These are phyloP conservation scores for Casuarina cunninghamiana DNA, from an alignment of 306 rosid genomes.

Conservation along the genomic window DNA sequence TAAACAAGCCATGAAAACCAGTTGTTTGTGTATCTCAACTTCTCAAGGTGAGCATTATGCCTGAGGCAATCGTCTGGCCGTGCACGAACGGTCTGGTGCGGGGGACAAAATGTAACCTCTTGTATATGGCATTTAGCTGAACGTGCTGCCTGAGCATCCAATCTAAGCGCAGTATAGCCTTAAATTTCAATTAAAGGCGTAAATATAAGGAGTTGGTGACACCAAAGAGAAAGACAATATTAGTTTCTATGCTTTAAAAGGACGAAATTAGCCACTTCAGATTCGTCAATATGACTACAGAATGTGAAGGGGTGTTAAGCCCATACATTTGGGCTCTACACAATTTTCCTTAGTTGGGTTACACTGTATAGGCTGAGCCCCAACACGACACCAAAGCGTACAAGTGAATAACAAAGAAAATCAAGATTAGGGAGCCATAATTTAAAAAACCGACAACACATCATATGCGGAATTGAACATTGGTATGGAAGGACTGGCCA, in stretches of 20 bases:
- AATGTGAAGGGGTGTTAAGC: too few relatives aligned
- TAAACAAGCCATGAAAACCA: not conserved
- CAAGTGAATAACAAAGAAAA: not conserved
- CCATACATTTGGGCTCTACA: not conserved
- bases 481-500: slow-evolving; percentile 54
- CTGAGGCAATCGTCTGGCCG: not conserved
- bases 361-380: not conserved
- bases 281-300: not conserved
- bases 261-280: not conserved
- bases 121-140: too few relatives aligned
- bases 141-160: too few relatives aligned
- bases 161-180: too few relatives aligned
- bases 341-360: not conserved
- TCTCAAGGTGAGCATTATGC: not conserved
- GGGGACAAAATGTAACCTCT: too few relatives aligned
- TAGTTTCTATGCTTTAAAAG: not conserved
- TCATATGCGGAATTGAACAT: slow-evolving; percentile 8
- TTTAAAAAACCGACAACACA: not conserved
- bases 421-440: too few relatives aligned
- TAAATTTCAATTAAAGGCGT: not conserved
- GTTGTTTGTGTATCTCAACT: not conserved
- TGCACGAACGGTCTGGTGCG: too few relatives aligned
- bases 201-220: not conserved
- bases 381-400: not conserved
- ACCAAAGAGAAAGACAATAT: not conserved